phyloP scores from a whole-genome alignment of 208 protist genomes.

The Crithidia bombi region DNA sequence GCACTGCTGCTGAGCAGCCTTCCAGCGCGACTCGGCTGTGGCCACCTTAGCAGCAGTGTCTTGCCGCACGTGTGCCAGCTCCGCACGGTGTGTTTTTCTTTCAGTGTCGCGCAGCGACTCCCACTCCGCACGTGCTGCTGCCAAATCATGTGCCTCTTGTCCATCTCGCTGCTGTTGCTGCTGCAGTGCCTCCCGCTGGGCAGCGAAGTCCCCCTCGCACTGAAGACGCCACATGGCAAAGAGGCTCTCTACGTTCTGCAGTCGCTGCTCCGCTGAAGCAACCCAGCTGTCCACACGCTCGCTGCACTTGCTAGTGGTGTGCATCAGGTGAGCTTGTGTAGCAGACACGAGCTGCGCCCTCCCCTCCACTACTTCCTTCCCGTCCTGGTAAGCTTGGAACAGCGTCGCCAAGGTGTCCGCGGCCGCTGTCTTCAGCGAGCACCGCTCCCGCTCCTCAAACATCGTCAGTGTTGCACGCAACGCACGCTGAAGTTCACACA shows the following conservation, averaged over 20 bases:
- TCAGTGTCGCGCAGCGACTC: slow-evolving; percentile 10
- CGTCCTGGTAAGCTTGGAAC: background rate
- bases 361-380: background rate
- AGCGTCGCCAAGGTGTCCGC: background rate
- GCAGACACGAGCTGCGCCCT: background rate
- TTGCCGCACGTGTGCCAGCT: slow-evolving; percentile 22
- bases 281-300: background rate
- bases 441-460: background rate
- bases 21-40: slow-evolving; percentile 10
- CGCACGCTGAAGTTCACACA: background rate
- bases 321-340: background rate
- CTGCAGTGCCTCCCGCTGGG: background rate
- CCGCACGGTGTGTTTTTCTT: slow-evolving; percentile 12
- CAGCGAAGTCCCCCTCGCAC: background rate
- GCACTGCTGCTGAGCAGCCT: slow-evolving; percentile 18
- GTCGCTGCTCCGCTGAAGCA: background rate
- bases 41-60: background rate
- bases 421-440: background rate
- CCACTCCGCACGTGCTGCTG: slow-evolving; percentile 13
- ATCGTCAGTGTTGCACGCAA: background rate
- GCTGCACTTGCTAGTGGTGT: background rate
- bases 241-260: background rate
- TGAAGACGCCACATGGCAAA: background rate
- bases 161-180: background rate
- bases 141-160: slow-evolving; percentile 7